A percentile compares a stretch with the other conserved stretches of the same genome.
Conservation (phyloP, 257 asterid species). For the Gentiana dahurica region DNA sequence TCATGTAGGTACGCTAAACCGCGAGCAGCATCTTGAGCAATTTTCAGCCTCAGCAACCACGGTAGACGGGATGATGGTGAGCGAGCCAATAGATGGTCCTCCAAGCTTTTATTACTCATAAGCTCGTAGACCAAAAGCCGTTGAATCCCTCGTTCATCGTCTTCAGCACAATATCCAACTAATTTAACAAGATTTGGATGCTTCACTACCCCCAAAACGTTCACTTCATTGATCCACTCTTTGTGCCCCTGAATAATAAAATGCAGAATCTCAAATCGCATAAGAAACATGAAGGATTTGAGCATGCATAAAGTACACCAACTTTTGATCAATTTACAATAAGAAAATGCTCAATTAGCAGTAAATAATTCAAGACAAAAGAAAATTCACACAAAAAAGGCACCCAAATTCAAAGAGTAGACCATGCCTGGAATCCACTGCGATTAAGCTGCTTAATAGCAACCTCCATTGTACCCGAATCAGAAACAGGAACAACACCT, state of each 20-base stretch:
- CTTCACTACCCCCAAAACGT: slow-evolving; percentile 65
- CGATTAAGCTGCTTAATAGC: slow-evolving; percentile 90
- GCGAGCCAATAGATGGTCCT: slow-evolving; percentile 67
- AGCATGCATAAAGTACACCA: background rate
- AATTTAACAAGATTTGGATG: slow-evolving; percentile 88
- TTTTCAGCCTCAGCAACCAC: slow-evolving; percentile 60
- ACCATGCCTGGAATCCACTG: slow-evolving; percentile 86
- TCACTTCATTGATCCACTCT: slow-evolving; percentile 95
- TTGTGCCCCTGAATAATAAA: slow-evolving; percentile 98
- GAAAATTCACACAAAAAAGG: background rate
- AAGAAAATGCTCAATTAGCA: background rate
- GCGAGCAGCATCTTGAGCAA: slow-evolving; percentile 92
- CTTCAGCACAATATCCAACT: slow-evolving; percentile 91
- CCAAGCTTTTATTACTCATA: slow-evolving; percentile 82
- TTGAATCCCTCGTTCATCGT: slow-evolving; percentile 93
- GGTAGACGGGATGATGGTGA: slow-evolving; percentile 47
- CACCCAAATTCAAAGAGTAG: slow-evolving; percentile 7
- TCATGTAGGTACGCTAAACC: slow-evolving; percentile 92
- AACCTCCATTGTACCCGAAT: slow-evolving; percentile 38
- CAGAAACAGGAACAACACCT: slow-evolving; percentile 36
- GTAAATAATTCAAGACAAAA: background rate
- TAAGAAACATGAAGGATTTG: slow-evolving; percentile 5
- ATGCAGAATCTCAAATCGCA: slow-evolving; percentile 26
- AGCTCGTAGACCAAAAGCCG: slow-evolving; percentile 84
- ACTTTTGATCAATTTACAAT: too few relatives aligned